Percentiles rank a stretch among this genome's conserved stretches.
Evolutionary conservation across 768 basidiomycete species (phyloP).

Genomic region (Tylopilus sp.): DNA sequence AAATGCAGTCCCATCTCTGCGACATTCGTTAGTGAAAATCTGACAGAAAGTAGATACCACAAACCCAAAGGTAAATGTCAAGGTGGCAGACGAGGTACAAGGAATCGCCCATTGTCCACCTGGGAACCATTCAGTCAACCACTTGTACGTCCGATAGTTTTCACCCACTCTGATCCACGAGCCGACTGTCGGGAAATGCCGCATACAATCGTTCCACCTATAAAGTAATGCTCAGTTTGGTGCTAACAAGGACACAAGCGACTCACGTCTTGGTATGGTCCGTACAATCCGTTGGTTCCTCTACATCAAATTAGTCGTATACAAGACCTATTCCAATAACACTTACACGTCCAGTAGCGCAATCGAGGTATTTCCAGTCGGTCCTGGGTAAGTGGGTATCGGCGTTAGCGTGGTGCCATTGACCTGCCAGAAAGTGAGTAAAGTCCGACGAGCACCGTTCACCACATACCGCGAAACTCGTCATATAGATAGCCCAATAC

Average conservation of each 20-base stretch:
- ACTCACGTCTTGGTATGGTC: constrained; percentile 74
- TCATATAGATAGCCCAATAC: constrained; percentile 68
- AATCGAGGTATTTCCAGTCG: constrained; percentile 53
- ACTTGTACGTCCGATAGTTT: not conserved
- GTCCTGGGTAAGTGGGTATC: constrained; percentile 60
- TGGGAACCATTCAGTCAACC: constrained; percentile 13
- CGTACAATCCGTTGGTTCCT: constrained; percentile 68
- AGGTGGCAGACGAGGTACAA: constrained; percentile 54
- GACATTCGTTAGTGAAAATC: not conserved
- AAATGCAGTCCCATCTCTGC: constrained; percentile 39
- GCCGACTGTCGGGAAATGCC: constrained; percentile 59
- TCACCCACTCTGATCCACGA: constrained; percentile 57
- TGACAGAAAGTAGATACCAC: constrained; percentile 9
- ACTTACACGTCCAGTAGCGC: constrained; percentile 74
- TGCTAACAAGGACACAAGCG: not conserved
- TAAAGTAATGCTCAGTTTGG: constrained; percentile 1
- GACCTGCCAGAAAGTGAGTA: constrained; percentile 38
- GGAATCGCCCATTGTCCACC: constrained; percentile 77
- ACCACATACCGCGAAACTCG: constrained; percentile 46
- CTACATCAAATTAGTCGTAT: constrained; percentile 33
- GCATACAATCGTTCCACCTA: constrained; percentile 68
- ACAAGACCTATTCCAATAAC: not conserved
- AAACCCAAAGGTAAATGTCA: constrained; percentile 72
- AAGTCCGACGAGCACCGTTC: not conserved
- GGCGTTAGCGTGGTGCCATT: constrained; percentile 52